These are phyloP conservation scores for Hippophae gyantsensis DNA, from an alignment of 306 rosid species.

Conservation along the genomic window DNA sequence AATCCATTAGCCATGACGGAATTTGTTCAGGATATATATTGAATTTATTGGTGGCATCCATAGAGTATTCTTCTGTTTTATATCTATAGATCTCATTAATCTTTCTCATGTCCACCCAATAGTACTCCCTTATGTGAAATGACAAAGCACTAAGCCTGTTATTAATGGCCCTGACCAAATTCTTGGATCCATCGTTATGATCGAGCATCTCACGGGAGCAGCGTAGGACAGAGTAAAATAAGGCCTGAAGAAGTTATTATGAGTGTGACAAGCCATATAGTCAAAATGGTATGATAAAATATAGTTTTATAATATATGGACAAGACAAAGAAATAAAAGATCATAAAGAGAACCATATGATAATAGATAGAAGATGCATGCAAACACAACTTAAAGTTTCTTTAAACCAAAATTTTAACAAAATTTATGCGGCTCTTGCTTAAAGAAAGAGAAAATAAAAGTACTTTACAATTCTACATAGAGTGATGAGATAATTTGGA, in stretches of 20 bases:
- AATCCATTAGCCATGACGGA: constrained; percentile 86
- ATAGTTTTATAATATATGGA: no score
- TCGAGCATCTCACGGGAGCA: constrained; percentile 73
- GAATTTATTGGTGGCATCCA: constrained; percentile 85
- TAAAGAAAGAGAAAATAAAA: no score
- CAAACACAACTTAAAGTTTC: no score
- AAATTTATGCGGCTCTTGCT: no score
- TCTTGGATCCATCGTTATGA: constrained; percentile 49
- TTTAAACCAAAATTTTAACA: no score
- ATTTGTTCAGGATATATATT: constrained; percentile 97
- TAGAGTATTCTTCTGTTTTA: constrained; percentile 89
- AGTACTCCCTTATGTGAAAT: constrained; percentile 90
- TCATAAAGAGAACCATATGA: no score
- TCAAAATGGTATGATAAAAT: no score
- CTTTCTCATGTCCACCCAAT: constrained; percentile 85
- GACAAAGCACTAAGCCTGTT: constrained; percentile 80
- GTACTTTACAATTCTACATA: no score
- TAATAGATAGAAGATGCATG: no score
- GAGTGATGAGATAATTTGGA: no score
- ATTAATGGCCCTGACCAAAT: constrained; percentile 66
- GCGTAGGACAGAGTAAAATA: constrained; percentile 88
- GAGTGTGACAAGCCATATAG: constrained; percentile 8
- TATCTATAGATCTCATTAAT: constrained; percentile 91
- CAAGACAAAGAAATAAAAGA: no score
- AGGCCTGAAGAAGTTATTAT: constrained; percentile 46